Evolutionary conservation across 352 stramenopile genomes (phyloP), one percentile per base, ranked within the genome.

Genomic region (Phytophthora capsici): DNA sequence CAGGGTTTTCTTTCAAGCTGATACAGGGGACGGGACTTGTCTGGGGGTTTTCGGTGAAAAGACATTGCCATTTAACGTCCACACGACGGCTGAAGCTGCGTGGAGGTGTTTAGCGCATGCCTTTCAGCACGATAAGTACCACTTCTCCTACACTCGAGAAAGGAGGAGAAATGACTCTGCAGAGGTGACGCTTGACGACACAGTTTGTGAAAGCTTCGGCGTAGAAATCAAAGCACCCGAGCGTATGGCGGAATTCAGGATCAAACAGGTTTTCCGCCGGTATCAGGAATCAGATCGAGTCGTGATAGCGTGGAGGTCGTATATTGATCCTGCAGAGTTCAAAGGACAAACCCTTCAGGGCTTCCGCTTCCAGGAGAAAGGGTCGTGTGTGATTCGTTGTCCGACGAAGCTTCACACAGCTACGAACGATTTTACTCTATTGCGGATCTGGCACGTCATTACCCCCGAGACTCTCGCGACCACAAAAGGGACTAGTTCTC

Each of bases 291-390:
- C 69, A 13, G 75, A 87, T 62, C 77, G 77, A 25, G 66, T 86
- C n/a, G 79, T 91, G 51, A 82, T 91, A 32, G 76, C 80, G 23
- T 91, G 80, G 80, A 75, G 68, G 32, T 79, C 83, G 16, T 80
- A 77, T 37, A 84, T 89, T 51, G 71, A 91, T 14, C 77, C 80
- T 8, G 61, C 83, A 16, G 71, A 86, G 53, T 89, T 90, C 55
- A 75, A 73, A 38, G 62, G 69, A 13, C 71, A 84, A 48, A 60
- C 71, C 32, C 53, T 89, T 6, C 46, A 75, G 4, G 78, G 77
- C 23, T 64, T 84, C 44, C 78, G 74, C 50, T 90, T 91, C 55
- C 65, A 72, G n/a, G 83, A 91, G 44, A 79, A 81, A 57, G 83
- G 80, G 2, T 85, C 83, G 46, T 80, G 88, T 30, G 67, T 88